These are phyloP conservation scores for Liriodendron chinense DNA, from an alignment of 164 flowering plant species.

Conservation along the genomic window DNA sequence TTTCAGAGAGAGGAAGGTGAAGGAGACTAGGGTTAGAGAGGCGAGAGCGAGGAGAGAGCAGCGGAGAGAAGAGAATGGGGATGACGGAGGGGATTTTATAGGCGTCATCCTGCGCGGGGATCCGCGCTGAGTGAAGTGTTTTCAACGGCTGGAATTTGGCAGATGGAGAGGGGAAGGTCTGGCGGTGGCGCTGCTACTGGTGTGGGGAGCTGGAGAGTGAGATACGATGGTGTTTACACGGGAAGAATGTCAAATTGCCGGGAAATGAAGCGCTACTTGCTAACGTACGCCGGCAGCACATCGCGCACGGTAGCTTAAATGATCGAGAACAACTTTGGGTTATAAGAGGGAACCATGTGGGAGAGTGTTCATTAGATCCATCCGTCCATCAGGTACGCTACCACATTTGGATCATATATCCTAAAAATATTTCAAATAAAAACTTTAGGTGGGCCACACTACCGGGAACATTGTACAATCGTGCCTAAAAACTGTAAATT, in stretches of 20 bases:
- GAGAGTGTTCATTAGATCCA: too few relatives aligned
- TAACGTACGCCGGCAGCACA: too few relatives aligned
- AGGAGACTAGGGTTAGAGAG: conserved; percentile 52
- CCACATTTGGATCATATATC: too few relatives aligned
- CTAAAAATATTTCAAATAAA: too few relatives aligned
- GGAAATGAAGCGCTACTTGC: neutral
- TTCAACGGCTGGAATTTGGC: neutral
- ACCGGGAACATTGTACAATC: too few relatives aligned
- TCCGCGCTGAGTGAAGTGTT: neutral
- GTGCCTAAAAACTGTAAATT: too few relatives aligned
- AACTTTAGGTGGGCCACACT: too few relatives aligned
- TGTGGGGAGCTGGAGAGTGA: neutral
- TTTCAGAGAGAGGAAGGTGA: conserved; percentile 58
- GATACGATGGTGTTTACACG: neutral
- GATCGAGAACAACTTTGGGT: too few relatives aligned
- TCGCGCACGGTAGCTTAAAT: too few relatives aligned
- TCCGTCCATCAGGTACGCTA: too few relatives aligned
- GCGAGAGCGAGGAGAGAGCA: conserved; percentile 60
- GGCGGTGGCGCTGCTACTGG: neutral
- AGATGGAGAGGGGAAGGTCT: neutral
- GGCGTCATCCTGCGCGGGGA: conserved; percentile 10
- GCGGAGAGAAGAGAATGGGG: conserved; percentile 32
- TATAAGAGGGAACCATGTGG: too few relatives aligned
- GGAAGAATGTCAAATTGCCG: neutral
- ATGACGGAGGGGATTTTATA: conserved; percentile 8